Evolutionary conservation across 176 grass and related monocot genomes (phyloP), one percentile per base, ranked within the genome.

Genomic region (Bolboschoenus planiculmis): DNA sequence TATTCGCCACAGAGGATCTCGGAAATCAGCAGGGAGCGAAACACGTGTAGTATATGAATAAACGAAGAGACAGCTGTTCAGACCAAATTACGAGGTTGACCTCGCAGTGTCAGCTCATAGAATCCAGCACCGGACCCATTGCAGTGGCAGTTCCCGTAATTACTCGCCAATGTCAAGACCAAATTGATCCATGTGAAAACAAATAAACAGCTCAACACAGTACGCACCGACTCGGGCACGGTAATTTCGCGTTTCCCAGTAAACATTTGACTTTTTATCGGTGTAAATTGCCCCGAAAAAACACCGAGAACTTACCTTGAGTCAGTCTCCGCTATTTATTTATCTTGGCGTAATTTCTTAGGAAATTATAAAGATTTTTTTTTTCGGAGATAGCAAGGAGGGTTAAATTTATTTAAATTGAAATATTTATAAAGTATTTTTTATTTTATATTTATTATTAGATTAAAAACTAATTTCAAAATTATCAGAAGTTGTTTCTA

Each of bases 81-180:
- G 46, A 76, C 72, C 71, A 76, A 76, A 76, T 76, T 76, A 76
- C 72, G 72, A 76, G 26, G 72, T 51, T 76, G 37, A 31, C 72
- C 44, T 76, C 14, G 24, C 3, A 9, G 5, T 29, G 44, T 76
- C 72, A 50, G 2, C 23, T 27, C 67, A 44, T 24, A 10, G 39
- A 72, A 72, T 42, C 72, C 24, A 29, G 44, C 13, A 31, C 26
- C 44, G 26, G 20, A 50, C 14, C 42, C 44, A 51, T 2, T 30
- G 9, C 26, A 76, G 44, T 76, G 72, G 72, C 24, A 76, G 0
- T 21, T 74, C 13, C 23, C 4, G 72, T 76, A 76, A 76, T 76
- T 47, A 18, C 8, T 40, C 8, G 5, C 18, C 4, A 74, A 51
- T 18, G 18, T 0, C 24, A 10, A 16, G 72, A 15, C 72, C 72